Percentiles rank a stretch among this genome's conserved stretches.
phyloP scores from a whole-genome alignment of 176 grass and related monocot species.

The Carex myosuroides region DNA sequence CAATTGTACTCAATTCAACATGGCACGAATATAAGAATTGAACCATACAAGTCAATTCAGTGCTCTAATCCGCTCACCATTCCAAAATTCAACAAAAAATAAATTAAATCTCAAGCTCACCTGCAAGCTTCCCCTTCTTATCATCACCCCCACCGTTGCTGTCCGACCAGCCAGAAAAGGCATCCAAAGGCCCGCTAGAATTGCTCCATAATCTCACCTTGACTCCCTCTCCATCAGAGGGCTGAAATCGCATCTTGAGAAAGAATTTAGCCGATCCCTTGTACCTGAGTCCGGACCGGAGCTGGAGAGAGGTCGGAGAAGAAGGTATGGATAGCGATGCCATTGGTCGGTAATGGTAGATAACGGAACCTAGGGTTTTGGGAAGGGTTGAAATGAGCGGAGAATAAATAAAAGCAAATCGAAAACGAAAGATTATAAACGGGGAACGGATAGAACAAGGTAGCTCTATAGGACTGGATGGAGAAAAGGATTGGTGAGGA shows the following conservation, averaged over 20 bases:
- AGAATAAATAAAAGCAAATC: background rate
- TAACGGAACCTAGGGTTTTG: background rate
- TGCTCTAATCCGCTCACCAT: background rate
- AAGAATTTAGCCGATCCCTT: background rate
- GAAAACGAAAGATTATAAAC: background rate
- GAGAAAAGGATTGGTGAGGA: background rate
- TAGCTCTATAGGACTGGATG: background rate
- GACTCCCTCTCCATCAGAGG: background rate
- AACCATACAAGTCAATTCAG: background rate
- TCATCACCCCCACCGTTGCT: slow-evolving; percentile 1
- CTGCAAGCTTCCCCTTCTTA: slow-evolving; percentile 13
- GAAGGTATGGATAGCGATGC: background rate
- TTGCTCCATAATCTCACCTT: background rate
- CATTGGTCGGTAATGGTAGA: background rate
- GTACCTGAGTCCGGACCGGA: slow-evolving; percentile 12
- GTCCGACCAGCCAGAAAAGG: slow-evolving; percentile 64
- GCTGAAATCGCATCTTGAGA: slow-evolving; percentile 12
- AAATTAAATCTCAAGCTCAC: slow-evolving; percentile 6
- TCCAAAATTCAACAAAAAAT: background rate
- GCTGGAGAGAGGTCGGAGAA: slow-evolving; percentile 17
- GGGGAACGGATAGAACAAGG: background rate
- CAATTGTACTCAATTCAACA: background rate
- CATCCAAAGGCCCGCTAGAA: slow-evolving; percentile 24
- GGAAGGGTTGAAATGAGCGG: background rate
- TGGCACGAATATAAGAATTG: background rate